Evolutionary conservation across 2,329 filamentous ascomycete genomes (phyloP), one percentile per base, ranked within the genome.

Genomic region (Graphilbum ipis-grandicollis): DNA sequence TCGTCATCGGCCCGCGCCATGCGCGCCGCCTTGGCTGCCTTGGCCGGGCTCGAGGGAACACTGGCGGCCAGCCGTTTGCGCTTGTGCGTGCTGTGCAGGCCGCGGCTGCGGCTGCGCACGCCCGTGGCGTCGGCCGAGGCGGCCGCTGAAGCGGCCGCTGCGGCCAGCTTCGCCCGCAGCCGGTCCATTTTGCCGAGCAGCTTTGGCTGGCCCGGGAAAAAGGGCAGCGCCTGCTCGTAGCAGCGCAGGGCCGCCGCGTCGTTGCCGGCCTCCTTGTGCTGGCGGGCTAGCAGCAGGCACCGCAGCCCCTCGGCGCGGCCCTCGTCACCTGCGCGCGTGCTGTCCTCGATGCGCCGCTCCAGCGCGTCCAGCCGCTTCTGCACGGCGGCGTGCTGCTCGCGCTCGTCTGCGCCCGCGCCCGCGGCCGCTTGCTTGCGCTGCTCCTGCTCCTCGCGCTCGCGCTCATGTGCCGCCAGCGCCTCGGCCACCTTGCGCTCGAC

Each of bases 401-500:
- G 7, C 32, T 13, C 17, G 18, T 50, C 50, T 28, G 26, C 26
- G 10, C 14, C 26, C 10, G 26, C 26, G 6, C 8, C 26, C 39
- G 56, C 51, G 47, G 56, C 43, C 47, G 54, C 44, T 36, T 38
- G 50, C 44, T n/a, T 52, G 45, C 34, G 53, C 44, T 31, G 48
- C 48, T 29, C 8, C 58, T 43, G 59, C 44, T 40, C 61, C 52
- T 57, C 43, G 45, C 54, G 48, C 56, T 14, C 65, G 57, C 31
- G 77, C 1, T 71, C 73, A 37, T 79, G 72, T n/a, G 78, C 76
- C 0, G 86, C 84, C 1, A 96, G 63, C 26, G 90, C 85, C 57
- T 93, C 85, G 41, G 79, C 78, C 1, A 96, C 82, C 50, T 93
- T 93, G 47, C 79, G 82, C 55, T 93, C 82, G 2, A 96, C 84